phyloP scores from a whole-genome alignment of 2,329 filamentous ascomycete species.

The Penicillium glabrum region DNA sequence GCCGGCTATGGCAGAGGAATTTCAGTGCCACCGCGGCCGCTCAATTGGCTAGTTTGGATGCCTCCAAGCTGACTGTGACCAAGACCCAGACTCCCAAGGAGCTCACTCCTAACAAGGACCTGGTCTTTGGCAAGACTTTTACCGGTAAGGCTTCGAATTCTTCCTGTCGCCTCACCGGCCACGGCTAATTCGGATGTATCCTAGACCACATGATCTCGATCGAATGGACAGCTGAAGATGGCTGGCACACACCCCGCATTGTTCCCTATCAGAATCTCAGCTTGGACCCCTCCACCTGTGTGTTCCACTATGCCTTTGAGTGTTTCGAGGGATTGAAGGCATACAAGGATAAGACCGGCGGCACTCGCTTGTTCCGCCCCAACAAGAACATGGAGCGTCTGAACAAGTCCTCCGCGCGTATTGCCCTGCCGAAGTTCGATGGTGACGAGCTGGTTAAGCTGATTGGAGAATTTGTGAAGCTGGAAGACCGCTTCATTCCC shows the following conservation, averaged over 20 bases:
- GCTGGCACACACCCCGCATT: conserved; percentile 82
- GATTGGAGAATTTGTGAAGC: conserved; percentile 73
- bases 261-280: conserved; percentile 95
- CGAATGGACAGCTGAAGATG: conserved; percentile 83
- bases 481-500: conserved; percentile 90
- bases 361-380: conserved; percentile 85
- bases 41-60: conserved; percentile 67
- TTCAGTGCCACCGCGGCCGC: conserved; percentile 45
- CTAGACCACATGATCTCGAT: conserved; percentile 95
- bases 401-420: conserved; percentile 87
- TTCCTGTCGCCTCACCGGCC: background rate
- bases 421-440: conserved; percentile 87
- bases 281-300: conserved; percentile 92
- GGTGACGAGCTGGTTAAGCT: conserved; percentile 72
- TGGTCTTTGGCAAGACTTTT: conserved; percentile 88
- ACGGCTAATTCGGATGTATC: conserved; percentile 17
- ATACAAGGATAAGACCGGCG: conserved; percentile 81
- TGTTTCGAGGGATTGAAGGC: conserved; percentile 99
- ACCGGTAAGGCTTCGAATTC: conserved; percentile 63
- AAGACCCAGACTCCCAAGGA: conserved; percentile 74
- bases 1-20: conserved; percentile 48
- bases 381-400: conserved; percentile 95
- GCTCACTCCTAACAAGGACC: conserved; percentile 71
- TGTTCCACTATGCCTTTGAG: conserved; percentile 98
- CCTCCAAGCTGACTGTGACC: conserved; percentile 71